A percentile compares a stretch with the other conserved stretches of the same genome.
phyloP scores from a whole-genome alignment of 2,329 filamentous ascomycete genomes.

The Bipolaris sorokiniana region DNA sequence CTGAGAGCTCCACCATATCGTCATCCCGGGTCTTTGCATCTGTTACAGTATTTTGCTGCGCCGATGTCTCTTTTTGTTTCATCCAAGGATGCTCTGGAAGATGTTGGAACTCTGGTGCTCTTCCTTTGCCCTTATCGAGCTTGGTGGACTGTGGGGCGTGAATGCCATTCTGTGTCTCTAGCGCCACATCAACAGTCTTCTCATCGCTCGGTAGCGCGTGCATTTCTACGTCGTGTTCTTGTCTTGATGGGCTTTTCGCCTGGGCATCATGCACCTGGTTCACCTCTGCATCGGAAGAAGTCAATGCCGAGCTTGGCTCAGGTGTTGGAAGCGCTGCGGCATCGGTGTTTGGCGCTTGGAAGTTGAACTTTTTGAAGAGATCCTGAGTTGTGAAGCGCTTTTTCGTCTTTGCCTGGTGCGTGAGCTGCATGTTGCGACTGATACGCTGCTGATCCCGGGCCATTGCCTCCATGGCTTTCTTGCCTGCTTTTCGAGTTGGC shows the following conservation, averaged over 20 bases:
- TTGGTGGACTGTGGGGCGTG: conserved; percentile 27
- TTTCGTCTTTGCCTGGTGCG: conserved; percentile 83
- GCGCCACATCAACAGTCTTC: conserved; percentile 6
- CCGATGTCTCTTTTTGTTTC: conserved; percentile 17
- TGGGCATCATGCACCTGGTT: conserved; percentile 48
- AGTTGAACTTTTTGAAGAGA: conserved; percentile 85
- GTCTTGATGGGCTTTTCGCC: conserved; percentile 53
- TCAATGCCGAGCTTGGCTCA: conserved; percentile 51
- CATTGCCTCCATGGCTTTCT: conserved; percentile 95
- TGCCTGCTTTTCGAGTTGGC: conserved; percentile 84
- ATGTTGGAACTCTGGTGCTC: conserved; percentile 54
- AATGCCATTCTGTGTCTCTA: conserved; percentile 6
- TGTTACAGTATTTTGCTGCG: conserved; percentile 23
- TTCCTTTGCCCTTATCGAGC: conserved; percentile 67
- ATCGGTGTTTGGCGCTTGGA: conserved; percentile 53
- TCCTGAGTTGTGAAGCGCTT: conserved; percentile 88
- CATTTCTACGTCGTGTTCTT: conserved; percentile 22
- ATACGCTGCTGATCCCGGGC: conserved; percentile 91
- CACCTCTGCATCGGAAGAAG: conserved; percentile 68
- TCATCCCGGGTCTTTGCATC: conserved; percentile 6
- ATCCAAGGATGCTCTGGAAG: conserved; percentile 38
- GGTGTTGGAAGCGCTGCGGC: conserved; percentile 27
- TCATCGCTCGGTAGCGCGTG: not conserved
- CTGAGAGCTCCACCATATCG: conserved; percentile 50
- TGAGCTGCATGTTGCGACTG: conserved; percentile 85